Evolutionary conservation across 352 stramenopile species (phyloP), one percentile per base, ranked within the genome.

Genomic region (Phytophthora agathidicida): DNA sequence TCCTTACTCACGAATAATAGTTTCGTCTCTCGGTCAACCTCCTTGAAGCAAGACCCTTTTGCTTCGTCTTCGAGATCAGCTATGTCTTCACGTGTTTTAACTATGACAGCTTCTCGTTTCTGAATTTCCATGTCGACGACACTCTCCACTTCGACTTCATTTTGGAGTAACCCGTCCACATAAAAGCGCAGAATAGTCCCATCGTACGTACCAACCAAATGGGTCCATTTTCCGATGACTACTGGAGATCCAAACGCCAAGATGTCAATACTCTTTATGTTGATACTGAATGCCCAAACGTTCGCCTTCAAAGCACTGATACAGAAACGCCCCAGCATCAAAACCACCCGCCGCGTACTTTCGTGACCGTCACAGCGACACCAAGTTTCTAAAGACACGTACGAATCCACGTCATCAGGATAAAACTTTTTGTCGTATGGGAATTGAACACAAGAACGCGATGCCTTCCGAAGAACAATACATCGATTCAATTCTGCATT

Each of bases 151-250:
- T 93, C 80, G 2, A 94, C 72, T 55, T 94, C 85, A 28, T 75
- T 85, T 23, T 88, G 72, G 0, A 93, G 48, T 17, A 77, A 79
- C 0, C 82, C 77, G 58, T 97, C 71, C 10, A 97, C 84, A 52
- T 87, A 97, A 10, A 97, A 67, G 10, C 83, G 68, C 30, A 95
- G 32, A 26, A 90, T 83, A 16, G 86, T 96, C 3, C 93, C 91
- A 44, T 98, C 91, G 50, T 89, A 97, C 23, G 86, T 96, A 2
- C 81, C 88, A 3, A 91, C 83, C 10, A 98, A 50, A 63, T 98
- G 80, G 20, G 80, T 89, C 91, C 92, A 98, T 36, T 89, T 77
- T 17, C 83, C 58, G 4, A 86, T 35, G 7, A 83, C 73, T 3
- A 95, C 73, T 26, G 68, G 58, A 4, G 74, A 63, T 3, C 75